phyloP scores from a whole-genome alignment of 176 grass and related monocot species.

The Dactylis glomerata region DNA sequence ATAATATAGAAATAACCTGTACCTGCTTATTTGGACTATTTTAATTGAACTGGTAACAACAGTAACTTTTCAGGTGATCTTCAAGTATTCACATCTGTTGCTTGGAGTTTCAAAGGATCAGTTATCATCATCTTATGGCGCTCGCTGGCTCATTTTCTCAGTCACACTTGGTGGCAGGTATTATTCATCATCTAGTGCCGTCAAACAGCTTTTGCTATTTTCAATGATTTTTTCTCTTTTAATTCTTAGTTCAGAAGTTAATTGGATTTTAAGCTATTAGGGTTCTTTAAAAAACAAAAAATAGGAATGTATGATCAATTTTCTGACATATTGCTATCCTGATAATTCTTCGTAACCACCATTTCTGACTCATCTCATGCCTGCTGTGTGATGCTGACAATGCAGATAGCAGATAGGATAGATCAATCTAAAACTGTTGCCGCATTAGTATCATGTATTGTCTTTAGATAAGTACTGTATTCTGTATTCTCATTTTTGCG shows the following conservation, averaged over 20 bases:
- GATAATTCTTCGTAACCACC: background rate
- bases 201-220: background rate
- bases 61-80: constrained; percentile 12
- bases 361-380: constrained; percentile 3
- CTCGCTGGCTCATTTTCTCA: constrained; percentile 1
- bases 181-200: constrained; percentile 7
- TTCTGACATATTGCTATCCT: too few relatives aligned
- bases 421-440: background rate
- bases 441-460: background rate
- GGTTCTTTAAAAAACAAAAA: background rate
- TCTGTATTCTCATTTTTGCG: background rate
- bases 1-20: background rate
- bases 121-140: constrained; percentile 1
- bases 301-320: too few relatives aligned
- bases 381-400: background rate
- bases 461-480: background rate
- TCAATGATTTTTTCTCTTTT: background rate
- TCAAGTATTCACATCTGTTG: background rate
- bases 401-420: background rate
- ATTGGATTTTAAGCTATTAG: background rate
- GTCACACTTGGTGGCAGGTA: constrained; percentile 31
- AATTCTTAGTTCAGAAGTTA: constrained; percentile 18
- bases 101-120: background rate
- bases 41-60: constrained; percentile 8
- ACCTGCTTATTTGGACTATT: background rate